Evolutionary conservation across 345 rosid genomes (phyloP).

Genomic region (Pistacia atlantica): DNA sequence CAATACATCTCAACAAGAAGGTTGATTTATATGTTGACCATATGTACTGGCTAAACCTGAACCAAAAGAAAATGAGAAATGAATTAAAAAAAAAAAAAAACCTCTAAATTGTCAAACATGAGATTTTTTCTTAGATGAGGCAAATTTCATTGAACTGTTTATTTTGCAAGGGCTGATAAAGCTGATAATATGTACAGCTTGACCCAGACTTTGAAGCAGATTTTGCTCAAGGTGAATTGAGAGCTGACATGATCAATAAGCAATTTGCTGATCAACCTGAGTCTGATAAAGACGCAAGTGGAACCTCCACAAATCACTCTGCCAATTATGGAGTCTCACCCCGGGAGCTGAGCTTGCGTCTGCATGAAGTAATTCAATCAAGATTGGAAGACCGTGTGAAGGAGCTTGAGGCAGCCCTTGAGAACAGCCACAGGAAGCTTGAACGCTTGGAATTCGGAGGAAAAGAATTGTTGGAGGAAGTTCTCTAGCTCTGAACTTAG

Average conservation of each 20-base stretch:
- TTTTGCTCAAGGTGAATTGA: constrained; percentile 70
- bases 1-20: neutral
- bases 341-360: constrained; percentile 67
- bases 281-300: constrained; percentile 57
- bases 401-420: constrained; percentile 78
- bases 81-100: neutral
- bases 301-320: constrained; percentile 44
- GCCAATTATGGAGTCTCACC: constrained; percentile 77
- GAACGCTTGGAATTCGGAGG: constrained; percentile 51
- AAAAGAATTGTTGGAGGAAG: constrained; percentile 36
- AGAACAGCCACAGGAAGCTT: constrained; percentile 70
- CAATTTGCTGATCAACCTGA: constrained; percentile 36
- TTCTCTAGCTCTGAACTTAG: constrained; percentile 33
- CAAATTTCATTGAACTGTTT: neutral
- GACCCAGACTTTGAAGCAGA: constrained; percentile 57
- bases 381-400: constrained; percentile 62
- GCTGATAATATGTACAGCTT: constrained; percentile 45
- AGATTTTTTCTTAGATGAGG: neutral
- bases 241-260: constrained; percentile 30
- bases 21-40: neutral
- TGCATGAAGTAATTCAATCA: constrained; percentile 68
- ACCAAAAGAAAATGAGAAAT: neutral
- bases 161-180: constrained; percentile 15
- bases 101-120: neutral
- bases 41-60: neutral